Evolutionary conservation across 306 rosid genomes (phyloP).

Genomic region (Vigna mungo): DNA sequence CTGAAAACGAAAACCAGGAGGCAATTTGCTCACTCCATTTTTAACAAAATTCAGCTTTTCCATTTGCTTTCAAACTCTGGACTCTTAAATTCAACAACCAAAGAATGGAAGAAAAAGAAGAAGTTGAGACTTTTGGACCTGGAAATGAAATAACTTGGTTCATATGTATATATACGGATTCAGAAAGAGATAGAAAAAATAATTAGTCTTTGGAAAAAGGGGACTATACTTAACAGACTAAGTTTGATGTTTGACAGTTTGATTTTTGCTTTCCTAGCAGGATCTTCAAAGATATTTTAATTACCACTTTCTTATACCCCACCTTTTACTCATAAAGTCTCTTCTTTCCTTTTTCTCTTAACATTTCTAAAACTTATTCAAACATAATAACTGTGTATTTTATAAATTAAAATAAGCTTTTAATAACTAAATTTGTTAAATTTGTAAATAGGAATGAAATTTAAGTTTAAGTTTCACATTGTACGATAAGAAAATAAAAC

Average conservation of each 20-base stretch:
- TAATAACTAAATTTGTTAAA: no score
- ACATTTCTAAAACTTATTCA: no score
- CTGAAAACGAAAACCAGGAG: conserved; percentile 95
- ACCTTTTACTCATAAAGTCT: conserved; percentile 34
- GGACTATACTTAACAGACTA: conserved; percentile 46
- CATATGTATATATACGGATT: conserved; percentile 1
- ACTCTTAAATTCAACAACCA: conserved; percentile 8
- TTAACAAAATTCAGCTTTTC: conserved; percentile 60
- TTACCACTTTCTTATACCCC: conserved; percentile 36
- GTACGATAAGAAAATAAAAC: no score
- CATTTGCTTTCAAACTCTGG: conserved; percentile 37
- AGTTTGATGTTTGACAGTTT: conserved; percentile 49
- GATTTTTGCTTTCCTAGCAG: conserved; percentile 23
- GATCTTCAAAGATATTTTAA: conserved; percentile 31
- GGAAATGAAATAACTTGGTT: background rate
- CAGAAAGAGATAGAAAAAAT: conserved; percentile 34
- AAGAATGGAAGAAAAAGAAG: background rate
- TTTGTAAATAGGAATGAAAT: no score
- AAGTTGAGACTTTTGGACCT: background rate
- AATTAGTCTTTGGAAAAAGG: conserved; percentile 37
- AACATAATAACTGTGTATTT: no score
- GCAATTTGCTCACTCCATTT: conserved; percentile 74
- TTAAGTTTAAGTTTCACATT: no score
- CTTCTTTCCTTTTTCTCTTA: background rate
- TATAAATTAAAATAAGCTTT: background rate